These are phyloP conservation scores for Geranomyces michiganensis DNA, from an alignment of 192 early-diverging fungal genomes.

Conservation along the genomic window DNA sequence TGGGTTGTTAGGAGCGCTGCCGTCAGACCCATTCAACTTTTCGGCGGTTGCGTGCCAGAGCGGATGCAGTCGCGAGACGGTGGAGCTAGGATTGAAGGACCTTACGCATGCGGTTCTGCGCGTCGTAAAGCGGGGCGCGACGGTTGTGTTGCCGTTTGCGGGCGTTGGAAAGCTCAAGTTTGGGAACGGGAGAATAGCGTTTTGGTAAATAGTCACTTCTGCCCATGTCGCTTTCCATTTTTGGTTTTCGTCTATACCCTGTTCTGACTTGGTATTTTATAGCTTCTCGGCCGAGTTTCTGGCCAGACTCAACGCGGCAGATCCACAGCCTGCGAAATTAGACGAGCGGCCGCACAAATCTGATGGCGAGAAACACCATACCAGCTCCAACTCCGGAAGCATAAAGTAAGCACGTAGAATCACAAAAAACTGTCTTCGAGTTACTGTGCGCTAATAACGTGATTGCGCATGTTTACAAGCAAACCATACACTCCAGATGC, in stretches of 20 bases:
- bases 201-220: conserved; percentile 42
- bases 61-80: conserved; percentile 44
- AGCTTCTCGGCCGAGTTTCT: conserved; percentile 23
- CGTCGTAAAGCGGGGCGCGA: conserved; percentile 39
- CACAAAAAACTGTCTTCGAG: too few relatives aligned
- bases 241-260: too few relatives aligned
- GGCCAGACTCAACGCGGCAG: conserved; percentile 7
- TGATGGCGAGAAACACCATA: too few relatives aligned
- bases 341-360: too few relatives aligned
- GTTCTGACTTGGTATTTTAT: conserved; percentile 3
- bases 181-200: conserved; percentile 39
- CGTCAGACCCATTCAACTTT: conserved; percentile 50
- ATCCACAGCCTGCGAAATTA: too few relatives aligned
- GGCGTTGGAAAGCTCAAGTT: conserved; percentile 45
- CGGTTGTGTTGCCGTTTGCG: conserved; percentile 35
- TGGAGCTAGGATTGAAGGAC: conserved; percentile 53
- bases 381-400: too few relatives aligned
- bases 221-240: too few relatives aligned
- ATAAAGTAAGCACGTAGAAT: too few relatives aligned
- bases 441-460: too few relatives aligned
- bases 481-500: background rate
- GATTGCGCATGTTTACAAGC: too few relatives aligned
- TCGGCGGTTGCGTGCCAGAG: conserved; percentile 36
- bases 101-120: conserved; percentile 46
- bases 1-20: conserved; percentile 35